A percentile compares a stretch with the other conserved stretches of the same genome.
Evolutionary conservation across 2,329 filamentous ascomycete species (phyloP).

Genomic region (Neurospora sp.): DNA sequence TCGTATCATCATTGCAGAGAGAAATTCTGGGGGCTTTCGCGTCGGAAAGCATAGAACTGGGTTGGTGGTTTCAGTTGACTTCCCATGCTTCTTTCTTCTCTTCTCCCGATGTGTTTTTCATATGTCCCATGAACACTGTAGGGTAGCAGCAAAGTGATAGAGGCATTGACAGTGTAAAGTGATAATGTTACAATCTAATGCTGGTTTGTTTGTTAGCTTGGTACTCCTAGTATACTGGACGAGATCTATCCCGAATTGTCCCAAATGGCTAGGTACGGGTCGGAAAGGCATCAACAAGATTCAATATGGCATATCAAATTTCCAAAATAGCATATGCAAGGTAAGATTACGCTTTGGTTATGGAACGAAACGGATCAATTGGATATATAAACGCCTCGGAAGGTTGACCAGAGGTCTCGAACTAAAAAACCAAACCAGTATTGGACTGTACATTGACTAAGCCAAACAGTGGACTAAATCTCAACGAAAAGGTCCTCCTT

Average conservation of each 20-base stretch:
- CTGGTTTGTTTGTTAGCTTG: too few species aligned
- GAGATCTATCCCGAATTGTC: too few species aligned
- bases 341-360: too few species aligned
- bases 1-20: not conserved
- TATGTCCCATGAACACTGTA: not conserved
- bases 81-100: not conserved
- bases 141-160: not conserved
- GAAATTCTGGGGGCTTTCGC: not conserved
- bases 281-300: too few species aligned
- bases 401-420: too few species aligned
- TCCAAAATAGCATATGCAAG: too few species aligned
- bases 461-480: not conserved
- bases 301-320: too few species aligned
- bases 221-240: too few species aligned
- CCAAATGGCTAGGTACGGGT: too few species aligned
- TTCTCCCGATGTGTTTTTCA: not conserved
- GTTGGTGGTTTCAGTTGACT: not conserved
- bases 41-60: not conserved
- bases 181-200: not conserved
- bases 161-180: not conserved
- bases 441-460: not conserved
- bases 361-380: too few species aligned
- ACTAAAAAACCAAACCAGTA: too few species aligned
- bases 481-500: not conserved
- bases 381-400: too few species aligned